These are phyloP conservation scores for Elaeagnus macrophylla DNA, from an alignment of 306 rosid genomes.

Conservation along the genomic window DNA sequence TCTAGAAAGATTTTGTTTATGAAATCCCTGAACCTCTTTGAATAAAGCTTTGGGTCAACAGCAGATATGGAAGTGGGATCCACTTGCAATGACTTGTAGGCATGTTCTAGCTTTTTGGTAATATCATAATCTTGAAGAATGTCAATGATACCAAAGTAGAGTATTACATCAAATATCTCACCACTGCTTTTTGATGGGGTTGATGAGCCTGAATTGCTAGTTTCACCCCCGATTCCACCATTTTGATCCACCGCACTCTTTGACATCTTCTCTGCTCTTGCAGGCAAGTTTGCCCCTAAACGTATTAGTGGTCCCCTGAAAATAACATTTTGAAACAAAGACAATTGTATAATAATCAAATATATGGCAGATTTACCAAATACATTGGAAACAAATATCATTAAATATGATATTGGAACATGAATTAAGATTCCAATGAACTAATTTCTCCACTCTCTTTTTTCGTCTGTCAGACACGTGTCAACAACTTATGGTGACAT, in stretches of 20 bases:
- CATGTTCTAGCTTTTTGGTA: slow-evolving; percentile 91
- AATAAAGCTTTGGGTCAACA: slow-evolving; percentile 92
- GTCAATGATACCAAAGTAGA: slow-evolving; percentile 91
- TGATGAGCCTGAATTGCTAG: slow-evolving; percentile 30
- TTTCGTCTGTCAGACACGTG: too few species aligned
- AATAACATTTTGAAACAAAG: neutral
- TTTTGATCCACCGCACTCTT: slow-evolving; percentile 78
- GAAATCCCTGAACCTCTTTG: slow-evolving; percentile 85
- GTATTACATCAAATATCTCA: slow-evolving; percentile 59
- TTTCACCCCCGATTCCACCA: slow-evolving; percentile 29
- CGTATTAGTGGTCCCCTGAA: slow-evolving; percentile 82
- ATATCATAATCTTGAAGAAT: slow-evolving; percentile 89
- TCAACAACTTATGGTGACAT: too few species aligned
- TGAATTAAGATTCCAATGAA: too few species aligned
- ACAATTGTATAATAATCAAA: too few species aligned
- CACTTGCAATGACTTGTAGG: slow-evolving; percentile 84
- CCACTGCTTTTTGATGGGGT: slow-evolving; percentile 53
- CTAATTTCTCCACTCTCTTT: too few species aligned
- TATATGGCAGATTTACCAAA: too few species aligned
- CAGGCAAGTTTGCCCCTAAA: slow-evolving; percentile 94
- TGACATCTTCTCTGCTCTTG: slow-evolving; percentile 84
- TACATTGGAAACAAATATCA: too few species aligned
- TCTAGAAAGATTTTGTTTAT: slow-evolving; percentile 68
- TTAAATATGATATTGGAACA: too few species aligned
- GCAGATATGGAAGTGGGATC: slow-evolving; percentile 85